Base-by-base conservation (phyloP, 1,139 yeast genomes). In the Lodderomyces elongisporus region DNA sequence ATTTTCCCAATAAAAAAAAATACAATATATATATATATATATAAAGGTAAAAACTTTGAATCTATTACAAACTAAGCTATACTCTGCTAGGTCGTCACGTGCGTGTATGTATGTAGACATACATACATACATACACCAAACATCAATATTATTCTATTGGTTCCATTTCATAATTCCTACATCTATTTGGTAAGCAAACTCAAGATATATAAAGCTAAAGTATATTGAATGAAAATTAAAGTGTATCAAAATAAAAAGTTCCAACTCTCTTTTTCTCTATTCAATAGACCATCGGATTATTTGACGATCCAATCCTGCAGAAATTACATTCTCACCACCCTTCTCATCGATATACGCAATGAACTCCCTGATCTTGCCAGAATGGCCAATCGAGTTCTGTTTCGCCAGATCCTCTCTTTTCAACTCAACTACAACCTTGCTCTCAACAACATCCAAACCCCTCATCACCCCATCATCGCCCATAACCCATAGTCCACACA, bases 381-480 rank as follows among this genome's bases (percentile, higher is more conserved):
- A 57, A 44, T 66, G 71, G 5, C 50, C 59, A 17, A 16, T 18
- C 9, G 7, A 10, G 22, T 10, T 10, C 22, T 24, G 12, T 10
- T 24, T 24, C 14, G 12, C 14, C 26, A 7, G 12, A 9, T 13
- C 14, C 26, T 24, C 14, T 7, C 14, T 26, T 41, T 55, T 17
- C 40, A 56, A 26, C 40, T 54, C 45, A 37, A 52, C 45, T 37
- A 50, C 44, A 42, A 59, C 33, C 42, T 54, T 16, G 54, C 60
- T 53, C 13, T 42, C 46, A 3, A 40, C 33, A 4, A 66, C 37
- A 48, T 79, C 82, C 7, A 79, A 45, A 0, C 85, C 91, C 33
- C 85, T 51, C 12, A 80, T 53, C 0, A 60, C 41, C 0, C 93
- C 94, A 45, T 78, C 85, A 45, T 83, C 93, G 6, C 87, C 80